Conservation (phyloP, 768 basidiomycete genomes). For the Boletus pseudo-olivaceus region DNA sequence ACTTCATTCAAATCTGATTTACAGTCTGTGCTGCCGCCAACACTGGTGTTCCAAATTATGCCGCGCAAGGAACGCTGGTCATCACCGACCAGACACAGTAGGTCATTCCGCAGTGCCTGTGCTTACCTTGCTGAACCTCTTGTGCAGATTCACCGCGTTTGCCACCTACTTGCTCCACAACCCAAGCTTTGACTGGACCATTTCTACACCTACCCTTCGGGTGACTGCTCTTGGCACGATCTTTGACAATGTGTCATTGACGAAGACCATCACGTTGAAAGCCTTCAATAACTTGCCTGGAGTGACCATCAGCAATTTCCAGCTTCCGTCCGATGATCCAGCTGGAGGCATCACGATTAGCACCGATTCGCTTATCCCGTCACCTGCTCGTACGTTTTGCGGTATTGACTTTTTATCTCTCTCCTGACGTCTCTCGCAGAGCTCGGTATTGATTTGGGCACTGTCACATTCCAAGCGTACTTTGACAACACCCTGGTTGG, state of each 20-base stretch:
- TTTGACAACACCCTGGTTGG: conserved; percentile 57
- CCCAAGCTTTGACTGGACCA: conserved; percentile 63
- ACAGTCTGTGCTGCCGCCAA: conserved; percentile 68
- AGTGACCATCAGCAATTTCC: conserved; percentile 67
- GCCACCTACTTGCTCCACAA: conserved; percentile 64
- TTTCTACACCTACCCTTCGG: conserved; percentile 61
- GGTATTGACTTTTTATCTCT: background rate
- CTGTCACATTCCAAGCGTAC: conserved; percentile 58
- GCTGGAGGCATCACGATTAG: conserved; percentile 69
- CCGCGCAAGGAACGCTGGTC: conserved; percentile 46
- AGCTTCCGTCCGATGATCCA: conserved; percentile 63
- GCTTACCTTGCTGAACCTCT: background rate
- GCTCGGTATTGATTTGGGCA: conserved; percentile 67
- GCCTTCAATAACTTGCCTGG: conserved; percentile 72
- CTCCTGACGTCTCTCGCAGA: conserved; percentile 38
- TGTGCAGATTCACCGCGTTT: conserved; percentile 56
- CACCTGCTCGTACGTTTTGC: conserved; percentile 54
- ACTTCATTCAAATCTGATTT: background rate
- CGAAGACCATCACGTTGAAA: conserved; percentile 59
- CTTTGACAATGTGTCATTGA: conserved; percentile 61
- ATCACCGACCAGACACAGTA: conserved; percentile 53
- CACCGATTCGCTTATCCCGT: conserved; percentile 64
- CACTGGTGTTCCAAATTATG: conserved; percentile 61
- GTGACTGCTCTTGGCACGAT: conserved; percentile 64
- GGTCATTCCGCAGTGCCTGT: conserved; percentile 16